A percentile compares a stretch with the other conserved stretches of the same genome.
Conservation (phyloP, 2,329 filamentous ascomycete genomes). For the Penicillium sp. region DNA sequence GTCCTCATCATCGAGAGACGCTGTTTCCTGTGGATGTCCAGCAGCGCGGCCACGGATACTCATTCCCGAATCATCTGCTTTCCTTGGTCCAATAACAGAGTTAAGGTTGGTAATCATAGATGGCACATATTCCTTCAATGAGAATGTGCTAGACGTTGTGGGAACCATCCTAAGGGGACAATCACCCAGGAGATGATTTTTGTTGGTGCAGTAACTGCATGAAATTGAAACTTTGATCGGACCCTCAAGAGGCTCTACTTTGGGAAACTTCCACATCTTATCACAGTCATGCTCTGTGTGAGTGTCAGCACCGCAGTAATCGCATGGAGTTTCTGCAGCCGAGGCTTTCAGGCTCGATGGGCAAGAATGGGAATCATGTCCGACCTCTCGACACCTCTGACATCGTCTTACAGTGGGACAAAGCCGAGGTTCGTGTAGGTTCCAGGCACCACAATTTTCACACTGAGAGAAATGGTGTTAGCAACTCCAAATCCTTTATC, state of each 20-base stretch:
- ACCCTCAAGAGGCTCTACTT: slow-evolving; percentile 20
- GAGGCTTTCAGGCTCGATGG: slow-evolving; percentile 57
- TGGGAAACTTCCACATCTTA: slow-evolving; percentile 52
- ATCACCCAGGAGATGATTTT: slow-evolving; percentile 42
- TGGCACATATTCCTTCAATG: slow-evolving; percentile 34
- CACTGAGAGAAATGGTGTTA: slow-evolving; percentile 26
- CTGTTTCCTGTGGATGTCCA: slow-evolving; percentile 24
- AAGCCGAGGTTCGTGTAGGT: slow-evolving; percentile 35
- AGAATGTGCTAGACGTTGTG: slow-evolving; percentile 34
- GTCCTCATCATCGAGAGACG: slow-evolving; percentile 35
- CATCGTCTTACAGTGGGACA: slow-evolving; percentile 42
- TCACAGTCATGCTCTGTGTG: slow-evolving; percentile 61
- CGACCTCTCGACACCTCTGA: slow-evolving; percentile 59
- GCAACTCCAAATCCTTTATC: neutral
- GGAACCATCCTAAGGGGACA: slow-evolving; percentile 33
- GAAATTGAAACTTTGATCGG: slow-evolving; percentile 40
- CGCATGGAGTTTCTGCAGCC: slow-evolving; percentile 53
- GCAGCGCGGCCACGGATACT: slow-evolving; percentile 37
- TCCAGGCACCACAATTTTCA: slow-evolving; percentile 40
- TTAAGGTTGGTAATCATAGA: slow-evolving; percentile 38
- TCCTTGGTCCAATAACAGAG: slow-evolving; percentile 17
- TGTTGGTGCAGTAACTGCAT: slow-evolving; percentile 42
- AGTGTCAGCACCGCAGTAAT: slow-evolving; percentile 53
- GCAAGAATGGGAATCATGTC: slow-evolving; percentile 54
- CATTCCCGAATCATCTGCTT: slow-evolving; percentile 20